Base-by-base conservation (phyloP, 371 early-diverging fungal species). In the Quaeritorhiza haematococci region DNA sequence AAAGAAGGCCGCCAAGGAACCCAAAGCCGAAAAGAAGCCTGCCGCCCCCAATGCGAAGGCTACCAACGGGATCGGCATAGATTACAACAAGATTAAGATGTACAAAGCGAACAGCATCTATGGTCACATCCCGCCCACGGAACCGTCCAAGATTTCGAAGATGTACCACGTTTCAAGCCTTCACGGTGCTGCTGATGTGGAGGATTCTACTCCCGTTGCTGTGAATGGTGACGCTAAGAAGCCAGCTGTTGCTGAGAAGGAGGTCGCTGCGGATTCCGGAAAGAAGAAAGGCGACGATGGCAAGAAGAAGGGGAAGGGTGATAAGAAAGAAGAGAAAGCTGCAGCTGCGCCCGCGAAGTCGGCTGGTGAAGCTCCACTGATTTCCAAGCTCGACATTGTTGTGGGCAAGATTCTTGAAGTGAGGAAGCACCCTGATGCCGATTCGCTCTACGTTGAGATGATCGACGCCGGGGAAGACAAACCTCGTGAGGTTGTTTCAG, bases 401-500 rank as follows among this genome's bases (percentile, higher is more conserved):
- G 94, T 97, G 49, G 98, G 96, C 53, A 82, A 80, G 58, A 91
- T 97, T 53, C 64, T 90, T 54, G 73, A 78, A 17, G 91, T 85
- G 53, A 78, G 86, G 69, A 87, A 87, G 72, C 98, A 97, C 70
- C 90, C 90, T 27, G 92, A 89, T 56, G 75, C 76, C 10, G 79
- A 78, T 59, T 61, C 71, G 4, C 38, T 38, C n/a, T 96, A 96
- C 59, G 93, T 97, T 26, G 98, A 97, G 75, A 76, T 88, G 58
- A 91, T 97, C 56, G 96, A 96, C 62, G 61, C 84, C 29, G 96
- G 96, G 56, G 96, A 96, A 63, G 85, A 74, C 19, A 77, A 82
- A 43, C 93, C 89, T 43, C 82, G 98, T 33, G 89, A 87, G 2
- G 89, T 97, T 19, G 92, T 95, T 2, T 89, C 90, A 28, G 98